Evolutionary conservation across 2,329 filamentous ascomycete species (phyloP), one percentile per base, ranked within the genome.

Genomic region (Scedosporium aurantiacum): DNA sequence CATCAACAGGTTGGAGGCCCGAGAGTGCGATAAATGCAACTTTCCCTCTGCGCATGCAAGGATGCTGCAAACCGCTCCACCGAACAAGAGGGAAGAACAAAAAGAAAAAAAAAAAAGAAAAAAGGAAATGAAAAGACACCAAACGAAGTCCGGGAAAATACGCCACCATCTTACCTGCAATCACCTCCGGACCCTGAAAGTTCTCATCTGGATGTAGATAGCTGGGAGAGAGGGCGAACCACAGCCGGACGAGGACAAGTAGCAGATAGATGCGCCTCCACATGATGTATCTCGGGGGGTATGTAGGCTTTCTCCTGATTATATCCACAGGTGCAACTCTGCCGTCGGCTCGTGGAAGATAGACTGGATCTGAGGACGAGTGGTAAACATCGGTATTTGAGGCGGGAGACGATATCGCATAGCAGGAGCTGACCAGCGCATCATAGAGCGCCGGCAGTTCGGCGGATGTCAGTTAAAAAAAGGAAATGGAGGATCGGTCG

Each of bases 201-300:
- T 97, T 94, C 81, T 99, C 94, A 77, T 99, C 94, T 4, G 94
- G 94, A 74, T 99, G 94, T 56, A 99, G 84, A 74, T 99, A 99
- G 79, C 93, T 97, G 63, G 94, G 90, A 65, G 89, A 92, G 66
- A 97, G 78, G 63, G 94, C 93, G 73, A 97, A 93, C 83, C 93
- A 97, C 70, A 97, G 82, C 74, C 94, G 88, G 69, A 96, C 84
- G 67, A 94, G 79, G 69, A 96, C 81, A 68, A 99, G 81, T 62
- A 95, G 76, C 65, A 97, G 80, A 76, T 96, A 96, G 65, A 87
- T 84, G 74, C 92, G 87, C 79, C 92, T 86, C 91, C 91, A 96
- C 93, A 97, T 97, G 68, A 68, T 79, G 32, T 10, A 8, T 4
- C 32, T 2, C 8, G 41, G 18, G 25, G 16, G 25, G 27, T 57